Evolutionary conservation across 2,329 filamentous ascomycete species (phyloP), one percentile per base, ranked within the genome.

Genomic region (Aspergillus neoniger): DNA sequence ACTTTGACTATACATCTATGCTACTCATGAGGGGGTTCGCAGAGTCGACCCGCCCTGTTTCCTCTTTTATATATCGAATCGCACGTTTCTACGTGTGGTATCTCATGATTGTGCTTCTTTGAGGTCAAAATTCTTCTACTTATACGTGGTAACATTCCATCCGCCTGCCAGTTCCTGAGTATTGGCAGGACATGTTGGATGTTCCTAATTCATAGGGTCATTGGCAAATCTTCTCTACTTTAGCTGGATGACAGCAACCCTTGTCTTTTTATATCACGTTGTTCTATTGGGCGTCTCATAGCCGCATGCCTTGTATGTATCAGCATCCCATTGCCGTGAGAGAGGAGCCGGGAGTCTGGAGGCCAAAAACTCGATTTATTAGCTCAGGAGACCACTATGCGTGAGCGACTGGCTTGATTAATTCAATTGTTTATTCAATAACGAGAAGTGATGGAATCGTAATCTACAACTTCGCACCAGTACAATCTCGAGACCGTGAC

Each of bases 341-440:
- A 30, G 25, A 52, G 57, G 63, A 57, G 61, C 58, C 23, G 57
- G 64, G 64, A 58, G 64, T 66, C 52, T 48, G 58, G 64, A 41
- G 55, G 51, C 32, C 56, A 66, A 66, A 61, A 66, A 48, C 23
- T 60, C 47, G 28, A 28, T n/a, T 44, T n/a, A 30, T 39, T 55
- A 47, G n/a, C 39, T 38, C 36, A 15, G 52, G 36, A 28, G 30
- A 56, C 23, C 50, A 48, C 10, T 44, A 48, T 8, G n/a, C 39
- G 47, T 50, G 15, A 50, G 30, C 28, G 47, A 30, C 25, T 32
- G 47, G 47, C 47, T 32, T 28, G 25, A 30, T 30, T 50, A 19
- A 32, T 50, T 6, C 25, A 50, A 8, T n/a, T 32, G n/a, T 30
- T 12, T 32, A 28, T 50, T 50, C 25, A 5, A 30, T 30, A 28